These are phyloP conservation scores for Rossbeevera mucosa DNA, from an alignment of 768 basidiomycete genomes.

Conservation along the genomic window DNA sequence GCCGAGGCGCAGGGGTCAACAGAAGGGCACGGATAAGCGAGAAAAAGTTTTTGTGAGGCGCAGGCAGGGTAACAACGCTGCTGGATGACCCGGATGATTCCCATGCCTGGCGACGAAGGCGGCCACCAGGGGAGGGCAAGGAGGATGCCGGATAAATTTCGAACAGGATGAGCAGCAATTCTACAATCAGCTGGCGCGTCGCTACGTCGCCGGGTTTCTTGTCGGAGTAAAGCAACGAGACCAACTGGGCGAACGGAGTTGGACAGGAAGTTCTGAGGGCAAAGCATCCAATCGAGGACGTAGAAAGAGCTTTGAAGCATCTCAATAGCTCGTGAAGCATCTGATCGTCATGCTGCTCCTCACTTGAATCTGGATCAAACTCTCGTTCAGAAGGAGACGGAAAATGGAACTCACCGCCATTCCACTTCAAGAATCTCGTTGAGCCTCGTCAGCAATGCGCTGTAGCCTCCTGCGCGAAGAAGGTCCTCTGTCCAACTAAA, in stretches of 20 bases:
- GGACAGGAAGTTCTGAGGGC: slow-evolving; percentile 89
- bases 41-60: slow-evolving; percentile 68
- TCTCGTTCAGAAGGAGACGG: background rate
- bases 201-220: slow-evolving; percentile 96
- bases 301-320: slow-evolving; percentile 91
- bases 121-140: slow-evolving; percentile 48
- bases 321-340: slow-evolving; percentile 87
- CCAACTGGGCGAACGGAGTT: slow-evolving; percentile 79
- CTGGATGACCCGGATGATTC: slow-evolving; percentile 43
- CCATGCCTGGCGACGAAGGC: slow-evolving; percentile 50
- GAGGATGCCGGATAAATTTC: slow-evolving; percentile 79
- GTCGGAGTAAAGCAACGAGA: slow-evolving; percentile 87
- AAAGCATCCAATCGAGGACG: slow-evolving; percentile 82
- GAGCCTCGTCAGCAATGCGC: slow-evolving; percentile 72
- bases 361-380: slow-evolving; percentile 44
- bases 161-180: slow-evolving; percentile 81
- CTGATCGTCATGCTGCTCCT: slow-evolving; percentile 97
- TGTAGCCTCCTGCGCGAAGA: slow-evolving; percentile 78
- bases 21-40: slow-evolving; percentile 71
- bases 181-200: slow-evolving; percentile 85
- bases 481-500: slow-evolving; percentile 88
- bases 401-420: slow-evolving; percentile 73
- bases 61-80: slow-evolving; percentile 60
- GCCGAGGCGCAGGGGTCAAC: slow-evolving; percentile 66
- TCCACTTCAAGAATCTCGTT: slow-evolving; percentile 93